Evolutionary conservation across 768 basidiomycete genomes (phyloP).

Genomic region (Tubosaeta sp.): DNA sequence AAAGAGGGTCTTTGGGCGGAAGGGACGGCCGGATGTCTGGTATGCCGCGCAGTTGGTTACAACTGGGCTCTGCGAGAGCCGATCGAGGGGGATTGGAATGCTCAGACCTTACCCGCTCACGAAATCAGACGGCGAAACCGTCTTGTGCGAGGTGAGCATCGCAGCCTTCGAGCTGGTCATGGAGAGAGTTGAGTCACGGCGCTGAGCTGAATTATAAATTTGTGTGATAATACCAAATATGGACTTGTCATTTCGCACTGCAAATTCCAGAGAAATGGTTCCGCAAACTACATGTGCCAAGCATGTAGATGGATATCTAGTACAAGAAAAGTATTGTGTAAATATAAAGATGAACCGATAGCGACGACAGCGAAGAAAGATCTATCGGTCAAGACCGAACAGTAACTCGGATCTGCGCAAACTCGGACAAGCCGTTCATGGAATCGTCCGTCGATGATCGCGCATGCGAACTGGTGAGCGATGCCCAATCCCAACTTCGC

Average conservation of each 20-base stretch:
- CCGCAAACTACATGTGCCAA: too few species aligned
- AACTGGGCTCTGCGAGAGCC: conserved; percentile 60
- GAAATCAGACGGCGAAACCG: conserved; percentile 30
- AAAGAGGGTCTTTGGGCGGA: conserved; percentile 40
- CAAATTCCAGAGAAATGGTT: too few species aligned
- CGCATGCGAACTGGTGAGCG: background rate
- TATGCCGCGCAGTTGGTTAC: conserved; percentile 58
- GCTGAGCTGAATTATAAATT: too few species aligned
- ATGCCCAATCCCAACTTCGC: conserved; percentile 24
- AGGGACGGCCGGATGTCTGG: conserved; percentile 51
- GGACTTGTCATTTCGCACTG: too few species aligned
- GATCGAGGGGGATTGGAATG: conserved; percentile 58
- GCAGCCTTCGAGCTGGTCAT: conserved; percentile 48
- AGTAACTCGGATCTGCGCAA: conserved; percentile 14
- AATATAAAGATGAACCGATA: background rate
- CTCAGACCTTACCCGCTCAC: conserved; percentile 87
- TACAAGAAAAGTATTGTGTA: background rate
- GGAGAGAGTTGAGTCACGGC: too few species aligned
- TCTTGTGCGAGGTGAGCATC: conserved; percentile 56
- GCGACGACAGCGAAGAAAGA: background rate
- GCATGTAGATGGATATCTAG: background rate
- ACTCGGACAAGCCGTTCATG: conserved; percentile 9
- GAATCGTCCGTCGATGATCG: background rate
- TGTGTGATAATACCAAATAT: too few species aligned
- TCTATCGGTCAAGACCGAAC: conserved; percentile 16